phyloP scores from a whole-genome alignment of 2,329 filamentous ascomycete species.

The Fusarium mundagurra region DNA sequence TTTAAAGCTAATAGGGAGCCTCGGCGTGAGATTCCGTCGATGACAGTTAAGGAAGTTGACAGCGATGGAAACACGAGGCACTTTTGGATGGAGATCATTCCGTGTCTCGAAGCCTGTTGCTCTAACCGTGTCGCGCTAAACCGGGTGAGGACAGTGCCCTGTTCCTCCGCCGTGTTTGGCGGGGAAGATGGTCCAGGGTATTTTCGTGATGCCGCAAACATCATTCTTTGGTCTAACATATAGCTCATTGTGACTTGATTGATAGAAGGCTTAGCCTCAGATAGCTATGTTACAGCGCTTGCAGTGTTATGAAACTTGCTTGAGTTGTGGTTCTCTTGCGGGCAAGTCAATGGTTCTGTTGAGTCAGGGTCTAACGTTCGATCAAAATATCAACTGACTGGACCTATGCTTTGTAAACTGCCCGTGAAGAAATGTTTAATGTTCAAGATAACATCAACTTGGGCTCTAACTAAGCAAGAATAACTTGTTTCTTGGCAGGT shows the following conservation, averaged over 20 bases:
- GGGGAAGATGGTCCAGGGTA: neutral
- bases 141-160: neutral
- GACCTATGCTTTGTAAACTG: too few relatives aligned
- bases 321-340: too few relatives aligned
- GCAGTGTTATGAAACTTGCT: too few relatives aligned
- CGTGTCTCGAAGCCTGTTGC: neutral
- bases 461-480: too few relatives aligned
- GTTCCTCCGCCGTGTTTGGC: neutral
- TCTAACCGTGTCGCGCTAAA: neutral
- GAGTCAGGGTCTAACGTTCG: too few relatives aligned
- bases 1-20: rapidly evolving
- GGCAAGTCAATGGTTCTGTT: too few relatives aligned
- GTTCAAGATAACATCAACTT: too few relatives aligned
- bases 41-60: neutral
- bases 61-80: neutral
- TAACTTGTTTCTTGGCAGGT: too few relatives aligned
- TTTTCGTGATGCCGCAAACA: neutral
- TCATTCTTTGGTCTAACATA: too few relatives aligned
- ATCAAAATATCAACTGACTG: too few relatives aligned
- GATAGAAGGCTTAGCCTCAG: rapidly evolving
- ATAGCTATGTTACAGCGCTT: rapidly evolving
- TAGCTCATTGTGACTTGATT: too few relatives aligned
- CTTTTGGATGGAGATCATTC: neutral
- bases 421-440: too few relatives aligned
- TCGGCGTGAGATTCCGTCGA: rapidly evolving